Evolutionary conservation across 2,329 filamentous ascomycete genomes (phyloP).

Genomic region (Hirsutella rhossiliensis): DNA sequence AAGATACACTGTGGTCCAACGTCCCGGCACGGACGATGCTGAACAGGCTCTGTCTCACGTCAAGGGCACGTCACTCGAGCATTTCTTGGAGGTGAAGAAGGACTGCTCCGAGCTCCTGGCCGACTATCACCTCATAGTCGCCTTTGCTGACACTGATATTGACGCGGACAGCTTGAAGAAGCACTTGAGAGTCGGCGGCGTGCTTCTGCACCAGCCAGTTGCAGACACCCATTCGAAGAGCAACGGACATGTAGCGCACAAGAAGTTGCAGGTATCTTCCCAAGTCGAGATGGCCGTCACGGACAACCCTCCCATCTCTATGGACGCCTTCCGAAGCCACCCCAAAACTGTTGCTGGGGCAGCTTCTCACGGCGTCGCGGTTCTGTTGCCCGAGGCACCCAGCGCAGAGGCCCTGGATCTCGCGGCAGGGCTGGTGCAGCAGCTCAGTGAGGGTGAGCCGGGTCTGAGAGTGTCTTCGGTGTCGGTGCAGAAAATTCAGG

Average conservation of each 20-base stretch:
- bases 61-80: slow-evolving; percentile 6
- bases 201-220: slow-evolving; percentile 11
- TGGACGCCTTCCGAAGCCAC: slow-evolving; percentile 2
- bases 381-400: slow-evolving; percentile 5
- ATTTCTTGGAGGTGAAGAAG: slow-evolving; percentile 16
- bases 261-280: too few relatives aligned
- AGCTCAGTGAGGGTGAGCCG: not conserved
- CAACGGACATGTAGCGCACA: not conserved
- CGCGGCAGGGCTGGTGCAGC: not conserved
- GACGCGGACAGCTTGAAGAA: slow-evolving; percentile 7
- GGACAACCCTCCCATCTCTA: not conserved
- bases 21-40: slow-evolving; percentile 1
- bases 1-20: slow-evolving; percentile 18
- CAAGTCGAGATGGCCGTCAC: not conserved
- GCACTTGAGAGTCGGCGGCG: slow-evolving; percentile 16
- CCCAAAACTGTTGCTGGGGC: not conserved
- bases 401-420: not conserved
- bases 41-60: slow-evolving; percentile 3
- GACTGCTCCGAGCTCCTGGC: slow-evolving; percentile 11
- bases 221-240: not conserved
- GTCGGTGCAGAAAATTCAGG: slow-evolving; percentile 4
- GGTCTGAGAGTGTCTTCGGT: slow-evolving; percentile 1
- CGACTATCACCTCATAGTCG: slow-evolving; percentile 22
- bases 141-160: slow-evolving; percentile 6
- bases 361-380: slow-evolving; percentile 5